Evolutionary conservation across 768 basidiomycete species (phyloP), one percentile per base, ranked within the genome.

Genomic region (Lepiota venenata): DNA sequence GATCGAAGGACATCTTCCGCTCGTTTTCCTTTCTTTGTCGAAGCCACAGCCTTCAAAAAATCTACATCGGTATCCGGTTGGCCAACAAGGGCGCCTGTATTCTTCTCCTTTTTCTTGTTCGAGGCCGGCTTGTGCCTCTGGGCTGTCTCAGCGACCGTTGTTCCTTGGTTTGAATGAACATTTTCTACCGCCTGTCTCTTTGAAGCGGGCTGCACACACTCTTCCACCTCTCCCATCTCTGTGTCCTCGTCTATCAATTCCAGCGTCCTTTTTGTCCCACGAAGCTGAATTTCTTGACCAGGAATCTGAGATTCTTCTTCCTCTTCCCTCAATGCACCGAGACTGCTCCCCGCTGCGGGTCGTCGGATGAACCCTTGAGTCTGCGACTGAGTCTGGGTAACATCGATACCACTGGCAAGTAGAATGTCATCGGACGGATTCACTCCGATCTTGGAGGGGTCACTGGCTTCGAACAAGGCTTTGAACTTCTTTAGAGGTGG

Each of bases 31-130:
- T 77, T 75, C 61, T 88, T 90, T 18, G 73, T 85, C 1, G 87
- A 87, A 8, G 88, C 87, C 22, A 91, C 71, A 0, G 89, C 89
- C 56, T 82, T 85, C 25, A 91, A 70, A 63, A 91, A 90, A 0
- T 75, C 79, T 1, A 70, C 71, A 59, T 91, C 88, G n/a, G 72
- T 82, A 62, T 91, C 89, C 0, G 79, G 82, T 60, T 80, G 73
- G 4, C 79, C 79, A 0, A 73, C 64, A 0, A 66, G 62, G 11
- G 73, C 71, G 15, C 77, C 76, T 32, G 46, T 36, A 10, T 53
- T 60, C 42, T 56, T 63, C 32, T 37, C 32, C 37, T 35, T 32
- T 32, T 25, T 48, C 10, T 51, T 56, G 10, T 54, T 40, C 45
- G 64, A 59, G 14, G 55, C 15, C 41, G 44, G 21, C 3, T 22